Conservation (phyloP, 139 green algal genomes). For the Coelastrella sp. region DNA sequence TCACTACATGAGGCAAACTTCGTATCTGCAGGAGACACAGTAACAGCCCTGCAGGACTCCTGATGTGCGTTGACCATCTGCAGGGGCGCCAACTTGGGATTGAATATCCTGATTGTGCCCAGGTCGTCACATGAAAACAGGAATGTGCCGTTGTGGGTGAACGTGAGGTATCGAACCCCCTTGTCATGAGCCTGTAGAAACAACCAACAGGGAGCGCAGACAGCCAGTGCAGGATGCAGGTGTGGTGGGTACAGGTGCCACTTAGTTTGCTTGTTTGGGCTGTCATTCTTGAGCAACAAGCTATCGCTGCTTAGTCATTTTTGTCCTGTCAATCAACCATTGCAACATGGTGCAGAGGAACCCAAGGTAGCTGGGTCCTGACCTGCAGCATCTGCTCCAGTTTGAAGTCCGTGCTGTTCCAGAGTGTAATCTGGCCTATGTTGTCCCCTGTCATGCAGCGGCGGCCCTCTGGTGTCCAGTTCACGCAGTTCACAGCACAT, state of each 20-base stretch:
- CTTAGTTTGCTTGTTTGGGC: background rate
- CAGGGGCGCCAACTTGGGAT: slow-evolving; percentile 79
- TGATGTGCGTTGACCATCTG: slow-evolving; percentile 46
- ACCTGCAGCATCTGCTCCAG: slow-evolving; percentile 92
- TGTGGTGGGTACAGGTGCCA: background rate
- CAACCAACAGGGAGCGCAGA: too few relatives aligned
- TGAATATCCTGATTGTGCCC: slow-evolving; percentile 66
- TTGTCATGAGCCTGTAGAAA: slow-evolving; percentile 59
- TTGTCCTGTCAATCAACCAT: too few relatives aligned
- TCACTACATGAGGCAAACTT: slow-evolving; percentile 92
- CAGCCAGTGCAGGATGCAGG: too few relatives aligned
- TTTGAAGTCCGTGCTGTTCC: slow-evolving; percentile 85
- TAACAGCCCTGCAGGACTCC: slow-evolving; percentile 7
- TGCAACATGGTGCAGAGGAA: too few relatives aligned
- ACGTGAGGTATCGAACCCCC: slow-evolving; percentile 72
- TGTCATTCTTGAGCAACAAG: too few relatives aligned
- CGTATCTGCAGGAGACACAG: slow-evolving; percentile 79
- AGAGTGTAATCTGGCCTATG: slow-evolving; percentile 93
- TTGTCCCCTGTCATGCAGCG: slow-evolving; percentile 87
- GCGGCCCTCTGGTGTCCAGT: slow-evolving; percentile 91
- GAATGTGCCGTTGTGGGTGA: slow-evolving; percentile 83
- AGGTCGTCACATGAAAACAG: slow-evolving; percentile 87
- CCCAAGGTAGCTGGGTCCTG: background rate
- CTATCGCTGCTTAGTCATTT: too few relatives aligned
- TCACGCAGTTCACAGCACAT: slow-evolving; percentile 77